A percentile compares a stretch with the other conserved stretches of the same genome.
Conservation (phyloP, 306 rosid genomes). For the Ceratonia siliqua region DNA sequence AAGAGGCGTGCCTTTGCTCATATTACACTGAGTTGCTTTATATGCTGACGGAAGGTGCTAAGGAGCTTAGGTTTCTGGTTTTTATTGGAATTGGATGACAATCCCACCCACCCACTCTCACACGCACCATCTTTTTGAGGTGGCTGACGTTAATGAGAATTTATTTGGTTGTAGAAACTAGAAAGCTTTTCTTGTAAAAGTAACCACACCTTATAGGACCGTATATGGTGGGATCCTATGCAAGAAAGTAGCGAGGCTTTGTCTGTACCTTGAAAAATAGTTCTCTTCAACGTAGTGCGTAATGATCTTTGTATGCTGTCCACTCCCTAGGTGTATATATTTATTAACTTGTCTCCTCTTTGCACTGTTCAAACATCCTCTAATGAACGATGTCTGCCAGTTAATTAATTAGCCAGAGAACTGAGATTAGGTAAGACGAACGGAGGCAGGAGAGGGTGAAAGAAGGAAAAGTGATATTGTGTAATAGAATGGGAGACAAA, state of each 20-base stretch:
- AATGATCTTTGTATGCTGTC: not conserved
- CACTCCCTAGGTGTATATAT: not conserved
- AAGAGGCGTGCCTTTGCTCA: not conserved
- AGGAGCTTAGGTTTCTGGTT: not conserved
- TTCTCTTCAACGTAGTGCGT: not conserved
- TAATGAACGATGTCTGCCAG: not conserved
- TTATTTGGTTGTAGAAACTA: not conserved
- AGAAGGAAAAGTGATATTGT: not conserved
- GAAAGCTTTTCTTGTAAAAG: too few relatives aligned
- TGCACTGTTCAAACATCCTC: not conserved
- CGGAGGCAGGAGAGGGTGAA: not conserved
- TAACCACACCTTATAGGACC: not conserved
- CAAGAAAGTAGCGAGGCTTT: constrained; percentile 1
- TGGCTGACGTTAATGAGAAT: not conserved
- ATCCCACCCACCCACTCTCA: not conserved
- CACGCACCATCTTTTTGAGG: constrained; percentile 19
- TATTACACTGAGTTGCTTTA: not conserved
- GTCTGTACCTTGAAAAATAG: constrained; percentile 15
- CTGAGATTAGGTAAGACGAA: not conserved
- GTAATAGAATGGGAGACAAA: not conserved
- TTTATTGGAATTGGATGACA: not conserved
- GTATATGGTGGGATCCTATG: constrained; percentile 44
- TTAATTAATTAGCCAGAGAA: not conserved
- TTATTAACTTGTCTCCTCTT: not conserved
- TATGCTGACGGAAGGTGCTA: not conserved